Evolutionary conservation across 2,329 filamentous ascomycete genomes (phyloP).

Genomic region (Nemania bipapillata): DNA sequence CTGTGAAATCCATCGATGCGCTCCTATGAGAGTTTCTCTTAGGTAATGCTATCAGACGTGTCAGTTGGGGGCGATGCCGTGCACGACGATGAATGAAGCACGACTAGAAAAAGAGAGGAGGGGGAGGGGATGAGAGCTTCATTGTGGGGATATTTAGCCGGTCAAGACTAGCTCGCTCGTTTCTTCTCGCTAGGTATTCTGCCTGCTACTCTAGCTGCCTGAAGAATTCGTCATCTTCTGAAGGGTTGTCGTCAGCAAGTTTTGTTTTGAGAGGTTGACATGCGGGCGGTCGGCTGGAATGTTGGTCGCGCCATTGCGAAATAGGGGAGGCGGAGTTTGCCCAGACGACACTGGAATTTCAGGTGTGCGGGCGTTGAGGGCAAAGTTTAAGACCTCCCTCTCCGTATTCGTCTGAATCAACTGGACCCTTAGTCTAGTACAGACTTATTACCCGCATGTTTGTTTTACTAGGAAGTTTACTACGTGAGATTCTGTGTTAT

Average conservation of each 20-base stretch:
- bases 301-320: neutral
- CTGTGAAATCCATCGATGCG: constrained; percentile 6
- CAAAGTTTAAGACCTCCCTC: neutral
- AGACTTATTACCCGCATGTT: constrained; percentile 5
- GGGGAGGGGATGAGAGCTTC: neutral
- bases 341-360: neutral
- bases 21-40: constrained; percentile 29
- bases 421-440: too few species aligned
- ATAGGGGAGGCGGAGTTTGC: neutral
- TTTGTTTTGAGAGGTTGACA: neutral
- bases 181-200: neutral
- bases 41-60: constrained; percentile 23
- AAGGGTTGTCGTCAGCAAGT: neutral
- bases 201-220: neutral
- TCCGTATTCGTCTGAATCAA: neutral
- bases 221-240: constrained; percentile 5
- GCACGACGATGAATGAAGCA: neutral
- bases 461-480: constrained; percentile 2
- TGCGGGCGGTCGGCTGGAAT: neutral
- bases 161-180: constrained; percentile 8
- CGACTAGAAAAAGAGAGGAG: neutral
- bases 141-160: constrained; percentile 31
- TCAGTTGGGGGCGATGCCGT: neutral
- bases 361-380: neutral
- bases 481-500: neutral